Percentiles rank a stretch among this genome's conserved stretches.
Evolutionary conservation across 305 asterid species (phyloP).

Genomic region (Lippia alba): DNA sequence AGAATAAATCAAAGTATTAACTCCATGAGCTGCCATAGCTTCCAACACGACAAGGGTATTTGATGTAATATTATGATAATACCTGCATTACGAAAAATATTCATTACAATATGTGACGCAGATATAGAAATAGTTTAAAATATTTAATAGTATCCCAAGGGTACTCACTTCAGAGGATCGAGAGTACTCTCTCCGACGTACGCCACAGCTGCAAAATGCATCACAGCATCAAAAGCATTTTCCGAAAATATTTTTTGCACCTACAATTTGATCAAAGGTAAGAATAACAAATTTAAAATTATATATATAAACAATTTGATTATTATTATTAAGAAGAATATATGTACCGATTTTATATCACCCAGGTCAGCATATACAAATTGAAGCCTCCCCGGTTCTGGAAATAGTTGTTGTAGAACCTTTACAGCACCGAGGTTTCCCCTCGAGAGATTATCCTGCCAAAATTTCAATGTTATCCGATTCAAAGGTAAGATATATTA

Average conservation of each 20-base stretch:
- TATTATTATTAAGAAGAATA: neutral
- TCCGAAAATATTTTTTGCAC: neutral
- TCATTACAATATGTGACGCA: neutral
- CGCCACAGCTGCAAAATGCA: constrained; percentile 7
- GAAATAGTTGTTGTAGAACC: neutral
- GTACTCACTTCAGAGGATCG: neutral
- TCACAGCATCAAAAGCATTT: constrained; percentile 6
- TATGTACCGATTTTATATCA: neutral
- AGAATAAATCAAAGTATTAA: constrained; percentile 1
- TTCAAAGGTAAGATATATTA: neutral
- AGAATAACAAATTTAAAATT: neutral
- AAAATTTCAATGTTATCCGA: neutral
- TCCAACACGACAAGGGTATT: neutral
- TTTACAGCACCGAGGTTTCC: constrained; percentile 1
- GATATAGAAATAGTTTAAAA: neutral
- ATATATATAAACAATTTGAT: neutral
- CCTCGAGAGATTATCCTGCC: constrained; percentile 9
- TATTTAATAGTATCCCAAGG: too few relatives aligned
- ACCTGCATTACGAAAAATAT: neutral
- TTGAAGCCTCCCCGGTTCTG: neutral
- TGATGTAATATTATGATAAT: constrained; percentile 1
- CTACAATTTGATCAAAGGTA: neutral
- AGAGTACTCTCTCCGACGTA: constrained; percentile 3
- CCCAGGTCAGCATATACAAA: constrained; percentile 7
- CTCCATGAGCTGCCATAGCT: constrained; percentile 9